Conservation (phyloP, 108 stramenopile genomes). For the Cyclostephanos tholiformis region DNA sequence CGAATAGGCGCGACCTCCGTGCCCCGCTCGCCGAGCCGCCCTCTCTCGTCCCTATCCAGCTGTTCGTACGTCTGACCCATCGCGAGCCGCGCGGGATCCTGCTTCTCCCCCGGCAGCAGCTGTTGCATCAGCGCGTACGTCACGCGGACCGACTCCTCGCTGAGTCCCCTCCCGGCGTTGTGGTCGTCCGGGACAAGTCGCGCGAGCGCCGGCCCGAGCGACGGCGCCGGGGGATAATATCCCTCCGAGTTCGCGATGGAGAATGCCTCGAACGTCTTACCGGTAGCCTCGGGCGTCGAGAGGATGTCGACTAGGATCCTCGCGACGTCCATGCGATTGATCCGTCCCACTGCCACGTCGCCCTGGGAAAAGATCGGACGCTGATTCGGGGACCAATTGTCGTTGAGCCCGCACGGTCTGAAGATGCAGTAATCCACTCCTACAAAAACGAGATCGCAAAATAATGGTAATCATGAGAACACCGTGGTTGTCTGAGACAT, state of each 20-base stretch:
- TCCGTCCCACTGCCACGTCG: slow-evolving; percentile 89
- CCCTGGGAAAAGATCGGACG: slow-evolving; percentile 88
- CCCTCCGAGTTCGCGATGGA: slow-evolving; percentile 66
- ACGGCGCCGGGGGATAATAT: slow-evolving; percentile 64
- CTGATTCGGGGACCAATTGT: slow-evolving; percentile 80
- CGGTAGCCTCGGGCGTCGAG: slow-evolving; percentile 69
- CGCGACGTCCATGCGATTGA: slow-evolving; percentile 90
- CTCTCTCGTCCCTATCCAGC: slow-evolving; percentile 72
- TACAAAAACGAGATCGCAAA: neutral
- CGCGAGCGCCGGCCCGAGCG: slow-evolving; percentile 51
- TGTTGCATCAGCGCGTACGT: slow-evolving; percentile 77
- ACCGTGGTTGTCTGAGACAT: slow-evolving; percentile 32
- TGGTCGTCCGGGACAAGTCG: slow-evolving; percentile 46
- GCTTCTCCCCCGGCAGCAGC: slow-evolving; percentile 85
- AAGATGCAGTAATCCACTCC: slow-evolving; percentile 85
- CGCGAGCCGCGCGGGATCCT: slow-evolving; percentile 73
- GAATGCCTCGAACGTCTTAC: slow-evolving; percentile 91
- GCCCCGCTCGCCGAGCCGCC: slow-evolving; percentile 76
- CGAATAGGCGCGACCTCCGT: slow-evolving; percentile 48
- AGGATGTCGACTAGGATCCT: slow-evolving; percentile 70
- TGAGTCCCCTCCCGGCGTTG: slow-evolving; percentile 37
- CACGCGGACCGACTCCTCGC: slow-evolving; percentile 57
- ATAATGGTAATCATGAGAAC: neutral
- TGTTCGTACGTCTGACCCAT: slow-evolving; percentile 92
- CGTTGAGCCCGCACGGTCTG: slow-evolving; percentile 89